Conservation (phyloP, 202 grass and related monocot genomes). For the Elaeis oleifera region DNA sequence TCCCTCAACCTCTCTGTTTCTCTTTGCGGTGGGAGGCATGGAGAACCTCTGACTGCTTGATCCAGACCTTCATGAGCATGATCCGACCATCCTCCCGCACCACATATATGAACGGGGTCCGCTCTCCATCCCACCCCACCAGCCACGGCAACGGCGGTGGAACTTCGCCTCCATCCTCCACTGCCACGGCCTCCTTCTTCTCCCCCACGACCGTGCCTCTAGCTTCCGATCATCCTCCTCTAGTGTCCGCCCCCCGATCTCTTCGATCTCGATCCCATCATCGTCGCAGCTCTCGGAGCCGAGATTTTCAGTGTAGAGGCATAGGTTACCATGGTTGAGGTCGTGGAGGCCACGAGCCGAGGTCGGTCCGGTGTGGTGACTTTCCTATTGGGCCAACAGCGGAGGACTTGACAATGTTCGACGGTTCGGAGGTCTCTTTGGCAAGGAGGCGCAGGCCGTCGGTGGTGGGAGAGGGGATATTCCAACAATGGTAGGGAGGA, state of each 20-base stretch:
- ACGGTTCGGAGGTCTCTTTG: too few species aligned
- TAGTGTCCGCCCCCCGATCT: too few species aligned
- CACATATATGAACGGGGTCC: too few species aligned
- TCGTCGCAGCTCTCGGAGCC: background rate
- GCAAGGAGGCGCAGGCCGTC: slow-evolving; percentile 1
- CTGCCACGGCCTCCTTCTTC: background rate
- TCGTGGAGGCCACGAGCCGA: background rate
- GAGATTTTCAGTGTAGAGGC: slow-evolving; percentile 6
- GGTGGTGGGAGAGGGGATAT: background rate
- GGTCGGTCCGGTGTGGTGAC: background rate
- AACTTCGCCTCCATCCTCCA: background rate
- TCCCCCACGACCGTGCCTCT: background rate
- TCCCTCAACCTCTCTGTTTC: too few species aligned
- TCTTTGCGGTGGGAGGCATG: slow-evolving; percentile 3
- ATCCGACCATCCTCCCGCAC: background rate
- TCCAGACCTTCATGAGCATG: too few species aligned
- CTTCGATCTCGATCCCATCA: too few species aligned
- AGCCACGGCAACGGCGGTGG: too few species aligned
- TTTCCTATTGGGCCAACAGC: background rate
- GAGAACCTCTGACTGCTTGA: slow-evolving; percentile 8
- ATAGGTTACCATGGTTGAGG: background rate
- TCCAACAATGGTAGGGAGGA: background rate
- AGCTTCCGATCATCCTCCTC: too few species aligned
- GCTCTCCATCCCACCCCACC: too few species aligned
- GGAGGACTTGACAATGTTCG: background rate